These are phyloP conservation scores for Boletus rubroflammeus DNA, from an alignment of 768 basidiomycete species.

Conservation along the genomic window DNA sequence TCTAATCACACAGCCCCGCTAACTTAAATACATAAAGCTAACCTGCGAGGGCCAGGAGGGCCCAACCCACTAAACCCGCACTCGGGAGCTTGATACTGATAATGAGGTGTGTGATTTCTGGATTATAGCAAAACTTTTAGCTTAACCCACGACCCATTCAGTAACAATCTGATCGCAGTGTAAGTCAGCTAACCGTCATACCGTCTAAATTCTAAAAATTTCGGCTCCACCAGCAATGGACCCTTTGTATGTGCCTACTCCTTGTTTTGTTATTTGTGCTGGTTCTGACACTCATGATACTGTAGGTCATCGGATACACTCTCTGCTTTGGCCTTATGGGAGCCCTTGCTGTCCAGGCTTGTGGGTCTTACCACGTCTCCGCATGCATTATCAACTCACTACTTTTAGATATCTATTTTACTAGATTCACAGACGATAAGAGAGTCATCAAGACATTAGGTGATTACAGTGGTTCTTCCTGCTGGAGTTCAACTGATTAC, in stretches of 20 bases:
- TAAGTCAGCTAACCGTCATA: neutral
- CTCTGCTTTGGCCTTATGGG: constrained; percentile 15
- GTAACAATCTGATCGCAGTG: neutral
- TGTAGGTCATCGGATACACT: constrained; percentile 16
- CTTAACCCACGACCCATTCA: neutral
- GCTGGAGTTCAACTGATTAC: neutral
- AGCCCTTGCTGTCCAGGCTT: constrained; percentile 12
- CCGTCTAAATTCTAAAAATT: neutral
- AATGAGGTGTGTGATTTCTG: neutral
- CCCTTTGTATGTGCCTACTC: constrained; percentile 9
- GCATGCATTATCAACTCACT: neutral
- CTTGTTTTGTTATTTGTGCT: neutral
- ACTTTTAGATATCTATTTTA: constrained; percentile 18
- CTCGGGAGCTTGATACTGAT: neutral
- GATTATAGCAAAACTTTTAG: too few relatives aligned
- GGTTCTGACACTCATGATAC: neutral
- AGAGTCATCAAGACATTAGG: constrained; percentile 14
- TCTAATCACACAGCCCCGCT: too few relatives aligned
- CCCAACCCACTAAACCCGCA: neutral
- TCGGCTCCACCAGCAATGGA: neutral
- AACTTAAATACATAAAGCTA: neutral
- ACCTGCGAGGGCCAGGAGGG: too few relatives aligned
- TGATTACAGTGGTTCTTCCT: neutral
- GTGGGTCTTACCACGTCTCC: neutral
- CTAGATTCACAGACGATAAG: constrained; percentile 14